Evolutionary conservation across 176 grass and related monocot species (phyloP).

Genomic region (Typha latifolia): DNA sequence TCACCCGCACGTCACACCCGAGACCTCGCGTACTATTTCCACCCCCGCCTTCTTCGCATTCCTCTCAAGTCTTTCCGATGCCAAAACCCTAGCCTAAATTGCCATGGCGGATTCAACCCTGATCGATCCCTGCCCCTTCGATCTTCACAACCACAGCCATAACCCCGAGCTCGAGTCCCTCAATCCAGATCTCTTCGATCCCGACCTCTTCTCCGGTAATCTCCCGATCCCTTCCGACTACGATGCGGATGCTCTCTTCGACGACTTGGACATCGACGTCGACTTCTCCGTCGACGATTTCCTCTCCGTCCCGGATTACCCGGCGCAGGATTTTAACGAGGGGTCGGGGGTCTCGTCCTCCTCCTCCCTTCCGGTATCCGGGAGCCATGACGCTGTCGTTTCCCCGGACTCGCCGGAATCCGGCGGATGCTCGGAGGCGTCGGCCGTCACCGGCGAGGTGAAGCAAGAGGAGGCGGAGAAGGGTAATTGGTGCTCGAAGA

Average conservation of each 20-base stretch:
- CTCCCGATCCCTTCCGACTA: conserved; percentile 31
- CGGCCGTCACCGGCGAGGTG: conserved; percentile 34
- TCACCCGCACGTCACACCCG: neutral
- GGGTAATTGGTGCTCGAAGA: conserved; percentile 53
- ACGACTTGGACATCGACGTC: conserved; percentile 47
- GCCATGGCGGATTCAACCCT: conserved; percentile 74
- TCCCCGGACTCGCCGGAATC: conserved; percentile 36
- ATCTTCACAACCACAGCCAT: conserved; percentile 28
- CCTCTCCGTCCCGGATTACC: conserved; percentile 30
- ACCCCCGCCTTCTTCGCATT: conserved; percentile 2
- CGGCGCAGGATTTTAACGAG: conserved; percentile 17
- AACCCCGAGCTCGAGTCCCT: neutral
- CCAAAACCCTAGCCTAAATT: conserved; percentile 52
- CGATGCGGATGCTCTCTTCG: conserved; percentile 20
- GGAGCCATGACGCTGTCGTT: neutral
- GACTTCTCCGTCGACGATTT: conserved; percentile 82
- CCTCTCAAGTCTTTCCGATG: conserved; percentile 20
- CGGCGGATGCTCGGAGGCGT: conserved; percentile 34
- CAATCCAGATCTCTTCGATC: conserved; percentile 42
- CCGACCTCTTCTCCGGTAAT: conserved; percentile 36
- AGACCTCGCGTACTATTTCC: conserved; percentile 3
- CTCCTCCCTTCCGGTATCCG: neutral
- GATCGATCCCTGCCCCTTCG: conserved; percentile 32
- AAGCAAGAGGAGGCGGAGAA: conserved; percentile 55
- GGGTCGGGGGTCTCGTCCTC: conserved; percentile 22